Evolutionary conservation across 2,329 filamentous ascomycete species (phyloP).

Genomic region (Aureobasidium vineae): DNA sequence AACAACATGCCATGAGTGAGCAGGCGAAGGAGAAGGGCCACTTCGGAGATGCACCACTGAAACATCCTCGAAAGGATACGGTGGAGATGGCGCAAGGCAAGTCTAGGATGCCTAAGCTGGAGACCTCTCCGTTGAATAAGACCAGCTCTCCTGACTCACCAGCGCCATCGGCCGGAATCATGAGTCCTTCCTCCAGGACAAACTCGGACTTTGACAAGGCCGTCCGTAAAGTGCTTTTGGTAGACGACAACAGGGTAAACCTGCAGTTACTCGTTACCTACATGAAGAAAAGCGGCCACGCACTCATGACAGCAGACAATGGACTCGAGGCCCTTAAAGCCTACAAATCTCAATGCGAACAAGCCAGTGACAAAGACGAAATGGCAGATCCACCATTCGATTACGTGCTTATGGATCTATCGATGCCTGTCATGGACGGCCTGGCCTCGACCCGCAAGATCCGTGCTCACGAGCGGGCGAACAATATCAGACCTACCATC

Average conservation of each 20-base stretch:
- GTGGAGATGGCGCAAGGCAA: not conserved
- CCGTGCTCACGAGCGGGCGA: slow-evolving; percentile 25
- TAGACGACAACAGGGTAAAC: slow-evolving; percentile 34
- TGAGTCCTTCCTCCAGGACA: not conserved
- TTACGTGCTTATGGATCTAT: slow-evolving; percentile 48
- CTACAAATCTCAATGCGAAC: slow-evolving; percentile 32
- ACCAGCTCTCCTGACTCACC: not conserved
- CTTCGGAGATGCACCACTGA: not conserved
- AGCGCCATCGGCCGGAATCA: not conserved
- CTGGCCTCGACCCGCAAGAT: slow-evolving; percentile 25
- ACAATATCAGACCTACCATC: slow-evolving; percentile 26
- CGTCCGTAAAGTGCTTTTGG: slow-evolving; percentile 23
- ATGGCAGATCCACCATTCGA: slow-evolving; percentile 31
- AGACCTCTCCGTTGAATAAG: not conserved
- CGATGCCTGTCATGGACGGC: slow-evolving; percentile 26
- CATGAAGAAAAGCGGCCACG: slow-evolving; percentile 22
- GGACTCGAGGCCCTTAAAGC: slow-evolving; percentile 48
- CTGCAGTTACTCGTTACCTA: slow-evolving; percentile 29
- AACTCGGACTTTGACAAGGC: not conserved
- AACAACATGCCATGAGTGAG: not conserved
- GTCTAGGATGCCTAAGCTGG: not conserved
- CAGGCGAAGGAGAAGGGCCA: not conserved
- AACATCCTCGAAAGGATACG: not conserved
- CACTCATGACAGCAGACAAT: slow-evolving; percentile 40
- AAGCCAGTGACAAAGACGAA: not conserved